Base-by-base conservation (phyloP, 176 grass and related monocot genomes). In the Carex littledalei region DNA sequence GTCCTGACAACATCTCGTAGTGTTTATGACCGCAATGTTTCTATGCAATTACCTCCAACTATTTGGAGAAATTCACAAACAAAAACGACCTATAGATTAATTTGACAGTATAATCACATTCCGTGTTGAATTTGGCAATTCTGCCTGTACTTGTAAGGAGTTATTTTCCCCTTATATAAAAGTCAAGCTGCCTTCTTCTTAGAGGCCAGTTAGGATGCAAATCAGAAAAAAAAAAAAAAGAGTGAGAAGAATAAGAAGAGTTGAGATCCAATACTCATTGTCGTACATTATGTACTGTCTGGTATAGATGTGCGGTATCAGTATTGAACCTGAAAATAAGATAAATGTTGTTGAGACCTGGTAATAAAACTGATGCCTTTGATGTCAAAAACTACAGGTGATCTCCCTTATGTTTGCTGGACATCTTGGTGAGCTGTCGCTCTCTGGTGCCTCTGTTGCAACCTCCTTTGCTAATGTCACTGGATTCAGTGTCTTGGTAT, bases 401-500 rank as follows among this genome's bases (percentile, higher is more conserved):
- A 80, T 84, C 31, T 86, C 88, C 16, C 52, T 87, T 65, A 90
- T 90, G 88, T 90, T 90, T 83, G 88, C 83, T 3, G 88, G 85
- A 22, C 88, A 90, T 49, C 88, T 90, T 49, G 75, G 69, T 11
- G 77, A 87, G 43, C 63, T 80, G 16, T 43, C 81, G 3, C 81
- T 90, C 52, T 86, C 88, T 11, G 85, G 88, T 35, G 81, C 88
- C 2, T 75, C 85, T 32, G 32, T 90, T 54, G 88, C 72, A 69
- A 87, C 57, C 69, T 87, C 85, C 79, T 90, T 90, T 55, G 12
- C 85, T 55, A 68, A 70, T 22, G 85, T 90, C 81, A 90, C 85
- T 39, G 88, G 88, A 67, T 90, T 90, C 61, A 84, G 88, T 78
- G 3, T 90, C 39, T 84, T 90, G 88, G 88, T 89, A 89, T 37